Evolutionary conservation across 495 filamentous ascomycete species (phyloP), one percentile per base, ranked within the genome.

Genomic region (Penicillium ochrochloron): DNA sequence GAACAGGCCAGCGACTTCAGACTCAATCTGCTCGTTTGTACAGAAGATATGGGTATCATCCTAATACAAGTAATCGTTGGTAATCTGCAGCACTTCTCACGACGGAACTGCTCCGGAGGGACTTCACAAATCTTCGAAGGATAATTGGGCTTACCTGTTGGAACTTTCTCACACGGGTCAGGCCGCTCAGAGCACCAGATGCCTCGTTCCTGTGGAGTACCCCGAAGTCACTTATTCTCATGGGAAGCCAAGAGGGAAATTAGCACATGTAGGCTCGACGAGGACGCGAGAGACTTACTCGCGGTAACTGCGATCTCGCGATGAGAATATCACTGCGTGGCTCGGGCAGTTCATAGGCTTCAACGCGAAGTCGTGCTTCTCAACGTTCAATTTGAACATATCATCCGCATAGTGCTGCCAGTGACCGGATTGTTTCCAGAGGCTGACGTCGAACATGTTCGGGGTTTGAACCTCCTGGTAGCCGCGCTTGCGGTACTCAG

Each of bases 341-440:
- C 91, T 92, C 4, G 96, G 95, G 78, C 95, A 99, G 78, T 98
- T 98, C 95, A 99, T 99, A 37, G 96, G 95, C 81, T 99, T 99
- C 44, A 99, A 83, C 55, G 77, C 82, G 78, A 76, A 84, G 46
- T 90, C 85, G 60, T 92, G 88, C 83, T 98, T 97, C 71, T 98
- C 93, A 37, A 94, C 85, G 37, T 96, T 88, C 61, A 98, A 85
- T 41, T 89, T 86, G 80, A 98, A 98, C 95, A 99, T 98, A 76
- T 97, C 92, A 31, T 98, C 94, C 66, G 92, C 85, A 84, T 99
- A 99, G 73, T 97, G 92, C 51, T 89, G 86, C 92, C 93, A 96
- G 76, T 99, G 95, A 51, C 96, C 95, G 17, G 92, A 96, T 8
- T 85, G 89, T 79, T 97, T 93, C 96, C 95, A 98, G 29, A 99